Base-by-base conservation (phyloP, 2,329 filamentous ascomycete genomes). In the Pezizomycotina sp. region DNA sequence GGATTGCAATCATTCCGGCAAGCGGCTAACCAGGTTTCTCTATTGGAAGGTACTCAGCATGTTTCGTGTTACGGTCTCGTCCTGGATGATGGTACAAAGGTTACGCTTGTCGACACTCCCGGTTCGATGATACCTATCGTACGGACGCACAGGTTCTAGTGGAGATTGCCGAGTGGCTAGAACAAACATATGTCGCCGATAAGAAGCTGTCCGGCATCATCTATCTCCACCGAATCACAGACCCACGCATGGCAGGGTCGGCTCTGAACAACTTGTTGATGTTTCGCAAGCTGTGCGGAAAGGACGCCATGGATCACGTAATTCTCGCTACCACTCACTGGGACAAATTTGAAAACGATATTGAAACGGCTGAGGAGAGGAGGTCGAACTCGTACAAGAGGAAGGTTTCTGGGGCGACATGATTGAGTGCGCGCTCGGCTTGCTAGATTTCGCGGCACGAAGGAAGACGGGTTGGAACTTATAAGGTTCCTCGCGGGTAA, bases 61-160 rank as follows among this genome's bases (percentile, higher is more conserved):
- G n/a, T 8, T 25, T 25, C 8, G n/a, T 8, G n/a, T 25, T 8
- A 25, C 23, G 23, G 27, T 13, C 14, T 6, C 19, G 4, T 16
- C 4, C 19, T 29, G 19, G 3, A 15, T 29, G 36, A 40, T 8
- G 37, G 36, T 19, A 33, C 16, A 6, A 49, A 38, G 12, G 45
- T 57, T 14, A 42, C 48, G 20, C 48, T 62, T 9, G 55, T 64
- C 39, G 62, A 65, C 43, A 65, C 62, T 0, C 62, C 62, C 0
- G 62, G 62, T 1, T 66, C 42, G 56, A 62, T 19, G 62, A 65
- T 35, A 64, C 60, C 0, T 47, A 53, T 28, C 47, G 56, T 13
- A 55, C 56, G 4, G 62, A 66, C 36, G 53, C 57, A 5, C 61
- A 65, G 20, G 56, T 65, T 1, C 54, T 66, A 1, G 31, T 51